Base-by-base conservation (phyloP, 306 rosid genomes). In the Acacia crassicarpa region DNA sequence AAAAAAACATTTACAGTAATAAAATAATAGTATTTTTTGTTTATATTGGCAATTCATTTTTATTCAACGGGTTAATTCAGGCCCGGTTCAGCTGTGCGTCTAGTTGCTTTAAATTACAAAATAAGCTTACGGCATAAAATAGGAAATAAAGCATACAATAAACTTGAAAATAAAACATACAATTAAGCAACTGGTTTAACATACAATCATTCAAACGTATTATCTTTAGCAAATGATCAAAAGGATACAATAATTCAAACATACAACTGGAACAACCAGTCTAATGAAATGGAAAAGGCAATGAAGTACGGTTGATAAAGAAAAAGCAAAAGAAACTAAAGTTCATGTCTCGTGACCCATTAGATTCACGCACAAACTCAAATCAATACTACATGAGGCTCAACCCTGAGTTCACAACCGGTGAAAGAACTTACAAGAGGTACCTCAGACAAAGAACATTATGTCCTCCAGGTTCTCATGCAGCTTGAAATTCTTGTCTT, bases 301-400 rank as follows among this genome's bases (percentile, higher is more conserved):
- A 17, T 5, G 7, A 17, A 51, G 58, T 51, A 51, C 20, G 14
- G 16, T 14, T 14, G 53, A 38, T 44, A 44, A 44, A 44, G 8
- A 15, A 16, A 51, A 17, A 63, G 43, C 14, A 71, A 38, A n/a
- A 17, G 49, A 6, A 38, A 38, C 41, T 5, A 22, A 70, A 27
- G 27, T 70, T 40, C 74, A 40, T 69, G 74, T n/a, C 72, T 22
- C 54, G 15, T 6, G 46, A 78, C 69, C 84, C 82, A 46, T 84
- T 87, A 91, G 89, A 93, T 93, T 88, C 89, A 72, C 85, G 87
- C 89, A 88, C 91, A 91, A 88, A 84, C 87, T 77, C 76, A 81
- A 25, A 68, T 48, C 65, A 54, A 11, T 20, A 63, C 70, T 75
- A 32, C 25, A 25, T 76, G 87, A 45, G 38, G 30, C 19, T 38